phyloP scores from a whole-genome alignment of 2,329 filamentous ascomycete species.

The Colletotrichum eremochloae region DNA sequence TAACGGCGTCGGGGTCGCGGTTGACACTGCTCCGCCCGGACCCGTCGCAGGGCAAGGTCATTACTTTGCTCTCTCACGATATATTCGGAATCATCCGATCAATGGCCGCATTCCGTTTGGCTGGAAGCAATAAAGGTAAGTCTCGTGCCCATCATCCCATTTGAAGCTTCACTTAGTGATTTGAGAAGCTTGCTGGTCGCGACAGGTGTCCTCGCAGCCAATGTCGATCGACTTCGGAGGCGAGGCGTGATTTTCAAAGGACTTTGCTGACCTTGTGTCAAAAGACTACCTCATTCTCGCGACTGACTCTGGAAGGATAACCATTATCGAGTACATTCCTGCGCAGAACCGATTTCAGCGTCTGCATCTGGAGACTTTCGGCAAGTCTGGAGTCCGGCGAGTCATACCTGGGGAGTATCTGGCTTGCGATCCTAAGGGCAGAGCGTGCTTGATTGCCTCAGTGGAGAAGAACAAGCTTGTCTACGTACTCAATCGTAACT shows the following conservation, averaged over 20 bases:
- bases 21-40: constrained; percentile 90
- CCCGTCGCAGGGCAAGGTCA: constrained; percentile 85
- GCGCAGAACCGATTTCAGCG: constrained; percentile 89
- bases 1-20: constrained; percentile 91
- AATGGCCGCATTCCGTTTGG: constrained; percentile 89
- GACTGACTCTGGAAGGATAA: constrained; percentile 94
- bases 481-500: constrained; percentile 96
- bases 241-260: constrained; percentile 34
- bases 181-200: constrained; percentile 42
- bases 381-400: constrained; percentile 93
- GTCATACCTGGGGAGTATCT: constrained; percentile 97
- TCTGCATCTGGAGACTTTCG: constrained; percentile 96
- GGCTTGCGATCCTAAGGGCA: constrained; percentile 93
- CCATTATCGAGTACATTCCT: constrained; percentile 91
- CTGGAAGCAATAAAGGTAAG: constrained; percentile 96
- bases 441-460: constrained; percentile 93
- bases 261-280: constrained; percentile 43
- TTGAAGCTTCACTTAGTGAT: constrained; percentile 77
- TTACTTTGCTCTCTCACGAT: constrained; percentile 89
- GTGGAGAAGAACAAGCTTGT: constrained; percentile 99
- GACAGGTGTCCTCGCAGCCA: constrained; percentile 19
- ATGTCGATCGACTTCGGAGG: constrained; percentile 20
- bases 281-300: constrained; percentile 96
- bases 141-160: constrained; percentile 53
- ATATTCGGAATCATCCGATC: constrained; percentile 95